phyloP scores from a whole-genome alignment of 148 eudicot genomes.

The Persicaria maculosa region DNA sequence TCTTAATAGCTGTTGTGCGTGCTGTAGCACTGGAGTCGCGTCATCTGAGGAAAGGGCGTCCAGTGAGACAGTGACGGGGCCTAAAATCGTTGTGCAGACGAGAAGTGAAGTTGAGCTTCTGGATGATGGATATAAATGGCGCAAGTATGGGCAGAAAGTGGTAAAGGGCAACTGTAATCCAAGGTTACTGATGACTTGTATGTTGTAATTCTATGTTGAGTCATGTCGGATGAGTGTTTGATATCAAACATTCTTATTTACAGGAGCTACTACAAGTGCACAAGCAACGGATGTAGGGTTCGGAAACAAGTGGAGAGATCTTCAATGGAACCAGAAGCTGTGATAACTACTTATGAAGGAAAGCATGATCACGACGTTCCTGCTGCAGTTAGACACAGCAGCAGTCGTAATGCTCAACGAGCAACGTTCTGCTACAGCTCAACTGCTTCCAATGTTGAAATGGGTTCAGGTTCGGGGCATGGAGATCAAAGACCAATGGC shows the following conservation, averaged over 20 bases:
- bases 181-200: background rate
- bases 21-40: slow-evolving; percentile 51
- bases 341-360: slow-evolving; percentile 8
- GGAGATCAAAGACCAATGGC: background rate
- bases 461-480: too few species aligned
- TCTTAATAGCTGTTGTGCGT: background rate
- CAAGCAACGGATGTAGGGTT: background rate
- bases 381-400: slow-evolving; percentile 2
- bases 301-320: background rate
- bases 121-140: slow-evolving; percentile 30
- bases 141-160: slow-evolving; percentile 14
- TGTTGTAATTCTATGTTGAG: too few species aligned
- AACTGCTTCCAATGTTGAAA: too few species aligned
- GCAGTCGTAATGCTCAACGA: background rate
- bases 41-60: slow-evolving; percentile 47
- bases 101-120: slow-evolving; percentile 36
- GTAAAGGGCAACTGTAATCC: slow-evolving; percentile 11
- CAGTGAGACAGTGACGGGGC: slow-evolving; percentile 61
- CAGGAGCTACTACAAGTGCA: slow-evolving; percentile 13
- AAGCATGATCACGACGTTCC: slow-evolving; percentile 9
- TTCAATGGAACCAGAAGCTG: background rate
- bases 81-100: slow-evolving; percentile 70
- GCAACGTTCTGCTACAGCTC: background rate
- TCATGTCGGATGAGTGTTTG: background rate
- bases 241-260: background rate